Base-by-base conservation (phyloP, 2,329 filamentous ascomycete species). In the Paecilomyces variotii region DNA sequence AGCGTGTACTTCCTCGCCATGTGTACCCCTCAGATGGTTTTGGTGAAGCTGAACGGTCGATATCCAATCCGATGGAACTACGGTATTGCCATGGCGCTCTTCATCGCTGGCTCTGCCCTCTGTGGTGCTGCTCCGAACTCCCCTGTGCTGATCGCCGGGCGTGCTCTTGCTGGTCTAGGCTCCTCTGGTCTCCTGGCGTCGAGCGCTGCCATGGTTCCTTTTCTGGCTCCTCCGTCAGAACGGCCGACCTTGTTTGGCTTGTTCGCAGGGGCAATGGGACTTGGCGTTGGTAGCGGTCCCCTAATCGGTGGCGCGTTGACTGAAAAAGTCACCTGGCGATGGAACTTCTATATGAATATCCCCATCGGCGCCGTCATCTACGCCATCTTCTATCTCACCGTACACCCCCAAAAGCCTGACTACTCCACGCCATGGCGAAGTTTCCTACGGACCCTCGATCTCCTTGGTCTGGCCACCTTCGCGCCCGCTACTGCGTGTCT, bases 211-310 rank as follows among this genome's bases (percentile, higher is more conserved):
- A 5, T 32, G 30, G 30, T 32, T 32, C 30, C 30, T 32, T 32
- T 32, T 32, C 30, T 32, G 30, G 30, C 30, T 6, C 30, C 30
- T 32, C 30, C 30, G 30, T 32, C 30, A 10, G 30, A 32, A 32
- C 30, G 30, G 30, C 30, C 30, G 30, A 32, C 30, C 30, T 32
- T 32, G 30, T 32, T 32, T 35, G 59, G 67, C 1, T 61, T 69
- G 2, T 61, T 72, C 19, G 67, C 68, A 0, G 64, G 66, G 9
- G 62, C 70, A 0, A 61, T 72, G 3, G 70, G 66, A 1, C 57
- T 72, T n/a, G 70, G 65, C 2, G 73, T 74, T 14, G 78, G 78
- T 0, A 74, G 79, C 55, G 71, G 73, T 5, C 71, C 71, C 1
- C 63, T 72, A n/a, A 61, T 73, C 2, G 71, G 68, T 9, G 70